phyloP scores from a whole-genome alignment of 345 rosid genomes.

The Hirschfeldia incana region DNA sequence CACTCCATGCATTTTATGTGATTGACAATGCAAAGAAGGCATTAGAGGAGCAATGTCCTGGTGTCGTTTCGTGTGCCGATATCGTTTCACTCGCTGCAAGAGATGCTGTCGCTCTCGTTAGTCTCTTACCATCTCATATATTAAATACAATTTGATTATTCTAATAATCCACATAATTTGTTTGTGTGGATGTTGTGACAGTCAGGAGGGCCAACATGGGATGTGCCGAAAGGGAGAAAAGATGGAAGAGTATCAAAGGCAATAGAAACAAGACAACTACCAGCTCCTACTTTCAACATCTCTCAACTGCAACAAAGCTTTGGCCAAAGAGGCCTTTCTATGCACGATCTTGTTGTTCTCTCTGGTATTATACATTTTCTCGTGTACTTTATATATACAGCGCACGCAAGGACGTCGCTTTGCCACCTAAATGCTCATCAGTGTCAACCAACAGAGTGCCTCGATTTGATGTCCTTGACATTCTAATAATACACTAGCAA shows the following conservation, averaged over 20 bases:
- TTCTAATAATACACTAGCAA: neutral
- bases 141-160: neutral
- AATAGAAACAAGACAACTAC: slow-evolving; percentile 70
- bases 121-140: slow-evolving; percentile 3
- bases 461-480: neutral
- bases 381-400: neutral
- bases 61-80: slow-evolving; percentile 81
- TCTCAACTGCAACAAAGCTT: slow-evolving; percentile 35
- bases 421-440: neutral
- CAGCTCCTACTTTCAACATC: slow-evolving; percentile 39
- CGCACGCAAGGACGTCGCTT: neutral
- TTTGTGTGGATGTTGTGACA: neutral
- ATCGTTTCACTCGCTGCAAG: slow-evolving; percentile 84
- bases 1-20: slow-evolving; percentile 84
- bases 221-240: slow-evolving; percentile 84
- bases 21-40: slow-evolving; percentile 76
- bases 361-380: slow-evolving; percentile 47
- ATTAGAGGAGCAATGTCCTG: slow-evolving; percentile 72
- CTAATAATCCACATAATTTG: neutral
- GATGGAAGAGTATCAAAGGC: slow-evolving; percentile 88
- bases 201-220: slow-evolving; percentile 73
- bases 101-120: slow-evolving; percentile 75
- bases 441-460: neutral
- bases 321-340: slow-evolving; percentile 75
- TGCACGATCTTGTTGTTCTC: slow-evolving; percentile 69